These are phyloP conservation scores for Penicillium atrosanguineum DNA, from an alignment of 495 filamentous ascomycete genomes.

Conservation along the genomic window DNA sequence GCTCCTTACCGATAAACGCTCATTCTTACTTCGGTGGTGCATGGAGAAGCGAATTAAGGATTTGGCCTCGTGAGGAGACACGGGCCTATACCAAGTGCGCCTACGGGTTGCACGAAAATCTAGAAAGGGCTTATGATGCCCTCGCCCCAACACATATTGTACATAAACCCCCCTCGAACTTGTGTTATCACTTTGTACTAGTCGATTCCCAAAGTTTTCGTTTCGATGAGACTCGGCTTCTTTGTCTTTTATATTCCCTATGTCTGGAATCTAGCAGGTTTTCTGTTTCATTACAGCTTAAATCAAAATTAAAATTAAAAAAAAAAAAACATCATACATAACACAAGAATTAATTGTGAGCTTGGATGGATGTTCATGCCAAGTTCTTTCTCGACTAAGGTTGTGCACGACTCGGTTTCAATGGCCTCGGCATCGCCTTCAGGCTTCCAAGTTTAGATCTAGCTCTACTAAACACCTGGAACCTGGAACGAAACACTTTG, in stretches of 20 bases:
- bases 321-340: slow-evolving; percentile 1
- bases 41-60: slow-evolving; percentile 1
- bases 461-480: not conserved
- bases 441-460: not conserved
- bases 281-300: slow-evolving; percentile 12
- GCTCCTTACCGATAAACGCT: slow-evolving; percentile 74
- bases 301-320: too few species aligned
- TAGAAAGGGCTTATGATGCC: slow-evolving; percentile 17
- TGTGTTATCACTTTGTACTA: slow-evolving; percentile 36
- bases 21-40: not conserved
- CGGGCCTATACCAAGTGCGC: slow-evolving; percentile 9
- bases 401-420: not conserved
- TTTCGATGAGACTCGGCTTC: slow-evolving; percentile 10
- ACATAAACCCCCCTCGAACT: slow-evolving; percentile 33
- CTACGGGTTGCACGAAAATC: slow-evolving; percentile 20
- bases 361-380: not conserved
- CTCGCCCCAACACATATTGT: slow-evolving; percentile 30
- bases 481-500: slow-evolving; percentile 2
- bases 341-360: not conserved
- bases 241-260: slow-evolving; percentile 26
- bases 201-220: slow-evolving; percentile 27
- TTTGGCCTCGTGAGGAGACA: slow-evolving; percentile 7
- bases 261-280: slow-evolving; percentile 29
- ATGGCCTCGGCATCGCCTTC: not conserved
- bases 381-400: not conserved